Conservation (phyloP, 2,329 filamentous ascomycete species). For the Neonectria magnoliae region DNA sequence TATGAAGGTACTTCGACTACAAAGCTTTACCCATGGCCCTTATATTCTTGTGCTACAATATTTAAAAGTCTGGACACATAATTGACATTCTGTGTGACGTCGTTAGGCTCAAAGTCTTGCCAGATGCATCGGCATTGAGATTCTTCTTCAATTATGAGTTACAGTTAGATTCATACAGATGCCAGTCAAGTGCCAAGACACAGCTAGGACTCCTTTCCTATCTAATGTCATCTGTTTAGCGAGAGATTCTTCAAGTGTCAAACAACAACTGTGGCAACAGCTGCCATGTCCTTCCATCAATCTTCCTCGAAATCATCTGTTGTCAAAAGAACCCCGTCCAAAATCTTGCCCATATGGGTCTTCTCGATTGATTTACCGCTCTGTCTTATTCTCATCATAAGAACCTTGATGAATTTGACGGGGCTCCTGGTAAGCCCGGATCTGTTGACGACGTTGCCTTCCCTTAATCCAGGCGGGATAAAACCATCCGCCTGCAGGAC, state of each 20-base stretch:
- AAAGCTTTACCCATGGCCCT: background rate
- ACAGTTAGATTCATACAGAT: background rate
- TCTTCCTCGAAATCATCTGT: constrained; percentile 32
- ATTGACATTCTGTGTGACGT: no score
- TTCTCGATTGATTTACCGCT: constrained; percentile 52
- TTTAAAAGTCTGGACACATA: no score
- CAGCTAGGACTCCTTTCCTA: background rate
- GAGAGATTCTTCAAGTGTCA: background rate
- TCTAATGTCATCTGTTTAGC: background rate
- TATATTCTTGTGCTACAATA: background rate
- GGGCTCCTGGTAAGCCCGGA: constrained; percentile 47
- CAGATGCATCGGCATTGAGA: background rate
- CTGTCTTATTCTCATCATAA: constrained; percentile 50
- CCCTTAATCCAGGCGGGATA: constrained; percentile 32
- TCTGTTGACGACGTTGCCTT: constrained; percentile 20
- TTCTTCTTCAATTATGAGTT: background rate
- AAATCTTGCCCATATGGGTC: constrained; percentile 53
- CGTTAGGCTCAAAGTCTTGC: background rate
- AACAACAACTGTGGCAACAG: background rate
- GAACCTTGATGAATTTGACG: constrained; percentile 49
- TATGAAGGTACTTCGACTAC: background rate
- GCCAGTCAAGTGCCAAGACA: background rate
- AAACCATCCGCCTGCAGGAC: constrained; percentile 46
- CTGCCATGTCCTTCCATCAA: background rate
- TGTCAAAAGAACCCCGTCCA: constrained; percentile 45